phyloP scores from a whole-genome alignment of 805 yeast species.

The Barnettozyma wickerhamii region DNA sequence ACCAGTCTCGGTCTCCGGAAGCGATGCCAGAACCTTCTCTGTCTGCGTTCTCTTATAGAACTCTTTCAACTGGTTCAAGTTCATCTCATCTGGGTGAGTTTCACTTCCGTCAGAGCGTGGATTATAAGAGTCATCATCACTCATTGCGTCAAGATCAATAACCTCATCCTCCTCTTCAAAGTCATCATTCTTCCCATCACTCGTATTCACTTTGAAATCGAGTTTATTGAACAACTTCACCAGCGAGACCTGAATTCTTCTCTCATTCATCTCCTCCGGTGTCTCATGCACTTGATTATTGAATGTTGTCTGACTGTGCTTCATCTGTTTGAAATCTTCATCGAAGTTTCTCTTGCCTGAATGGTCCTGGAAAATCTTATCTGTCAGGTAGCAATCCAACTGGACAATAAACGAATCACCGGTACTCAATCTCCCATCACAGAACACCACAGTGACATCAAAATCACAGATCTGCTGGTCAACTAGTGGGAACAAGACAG shows the following conservation, averaged over 20 bases:
- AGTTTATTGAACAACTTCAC: conserved; percentile 51
- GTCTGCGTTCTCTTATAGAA: conserved; percentile 72
- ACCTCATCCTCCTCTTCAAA: conserved; percentile 22
- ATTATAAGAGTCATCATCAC: conserved; percentile 33
- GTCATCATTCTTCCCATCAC: conserved; percentile 18
- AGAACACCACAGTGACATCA: conserved; percentile 52
- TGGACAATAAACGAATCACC: conserved; percentile 77
- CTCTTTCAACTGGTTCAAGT: conserved; percentile 68
- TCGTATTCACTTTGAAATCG: conserved; percentile 24
- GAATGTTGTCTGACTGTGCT: conserved; percentile 8
- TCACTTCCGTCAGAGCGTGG: not conserved
- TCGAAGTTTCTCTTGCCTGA: conserved; percentile 9
- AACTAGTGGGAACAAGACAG: conserved; percentile 59
- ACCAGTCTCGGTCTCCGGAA: conserved; percentile 55
- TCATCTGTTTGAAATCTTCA: conserved; percentile 20
- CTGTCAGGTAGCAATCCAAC: conserved; percentile 58
- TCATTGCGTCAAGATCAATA: conserved; percentile 34
- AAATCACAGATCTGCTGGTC: conserved; percentile 51
- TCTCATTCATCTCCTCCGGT: conserved; percentile 43
- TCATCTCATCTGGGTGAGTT: conserved; percentile 39
- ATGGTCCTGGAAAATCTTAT: conserved; percentile 22
- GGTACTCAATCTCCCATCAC: conserved; percentile 53
- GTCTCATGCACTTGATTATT: conserved; percentile 38
- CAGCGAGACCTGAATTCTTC: conserved; percentile 54
- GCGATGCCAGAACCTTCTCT: conserved; percentile 45